Conservation (phyloP, 225 moss, liverwort and hornwort genomes). For the Climacium dendroides region DNA sequence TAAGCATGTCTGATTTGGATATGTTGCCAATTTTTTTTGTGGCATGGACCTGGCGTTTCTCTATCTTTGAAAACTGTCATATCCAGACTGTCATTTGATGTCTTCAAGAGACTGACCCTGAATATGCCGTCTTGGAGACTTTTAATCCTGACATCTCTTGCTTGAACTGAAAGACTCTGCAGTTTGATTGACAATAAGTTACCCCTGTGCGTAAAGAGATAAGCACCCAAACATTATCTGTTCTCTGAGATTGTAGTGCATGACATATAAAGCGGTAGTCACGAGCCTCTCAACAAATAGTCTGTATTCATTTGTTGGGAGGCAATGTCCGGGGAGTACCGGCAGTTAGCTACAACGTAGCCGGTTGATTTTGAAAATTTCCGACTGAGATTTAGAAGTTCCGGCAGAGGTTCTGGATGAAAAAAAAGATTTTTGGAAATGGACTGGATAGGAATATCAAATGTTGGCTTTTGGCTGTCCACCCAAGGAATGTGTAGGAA, state of each 20-base stretch:
- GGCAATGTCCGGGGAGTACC: too few relatives aligned
- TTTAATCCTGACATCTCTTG: not conserved
- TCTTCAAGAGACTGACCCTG: not conserved
- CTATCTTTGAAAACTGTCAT: not conserved
- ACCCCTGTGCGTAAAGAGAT: not conserved
- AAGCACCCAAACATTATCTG: not conserved
- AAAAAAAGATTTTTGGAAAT: too few relatives aligned
- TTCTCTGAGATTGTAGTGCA: not conserved
- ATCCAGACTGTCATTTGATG: not conserved
- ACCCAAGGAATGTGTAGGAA: too few relatives aligned
- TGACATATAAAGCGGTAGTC: not conserved
- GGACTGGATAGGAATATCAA: too few relatives aligned
- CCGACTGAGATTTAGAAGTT: too few relatives aligned
- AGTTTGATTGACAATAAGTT: not conserved
- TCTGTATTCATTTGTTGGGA: too few relatives aligned
- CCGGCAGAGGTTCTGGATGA: too few relatives aligned
- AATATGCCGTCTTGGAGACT: not conserved
- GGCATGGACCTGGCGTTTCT: not conserved
- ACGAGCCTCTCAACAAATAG: not conserved
- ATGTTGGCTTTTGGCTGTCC: too few relatives aligned
- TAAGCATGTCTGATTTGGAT: not conserved
- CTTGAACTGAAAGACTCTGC: not conserved
- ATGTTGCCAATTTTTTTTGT: not conserved
- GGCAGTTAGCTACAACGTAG: too few relatives aligned
- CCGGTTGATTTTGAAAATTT: too few relatives aligned